Evolutionary conservation across 345 rosid genomes (phyloP).

Genomic region (Clarkia xantiana): DNA sequence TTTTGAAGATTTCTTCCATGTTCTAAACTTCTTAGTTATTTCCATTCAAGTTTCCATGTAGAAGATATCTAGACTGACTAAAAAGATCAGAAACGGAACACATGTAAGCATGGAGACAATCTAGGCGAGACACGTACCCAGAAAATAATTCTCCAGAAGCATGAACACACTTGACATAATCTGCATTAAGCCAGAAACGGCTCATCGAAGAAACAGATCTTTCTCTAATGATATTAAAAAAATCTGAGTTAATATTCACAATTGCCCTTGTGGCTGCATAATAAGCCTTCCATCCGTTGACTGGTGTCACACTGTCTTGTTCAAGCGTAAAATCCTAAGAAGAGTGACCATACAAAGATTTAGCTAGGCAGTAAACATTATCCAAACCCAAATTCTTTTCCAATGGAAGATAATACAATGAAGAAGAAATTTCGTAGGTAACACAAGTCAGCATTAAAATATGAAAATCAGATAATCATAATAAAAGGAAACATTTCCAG

Average conservation of each 20-base stretch:
- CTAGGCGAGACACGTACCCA: constrained; percentile 42
- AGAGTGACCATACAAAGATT: background rate
- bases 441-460: too few species aligned
- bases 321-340: constrained; percentile 82
- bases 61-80: background rate
- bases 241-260: constrained; percentile 63
- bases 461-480: too few species aligned
- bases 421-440: too few species aligned
- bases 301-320: constrained; percentile 70
- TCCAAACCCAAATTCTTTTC: background rate
- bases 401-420: too few species aligned
- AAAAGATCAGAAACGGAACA: background rate
- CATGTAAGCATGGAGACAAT: background rate
- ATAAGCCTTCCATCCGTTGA: constrained; percentile 92
- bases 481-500: background rate
- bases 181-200: constrained; percentile 71
- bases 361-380: background rate
- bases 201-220: constrained; percentile 67
- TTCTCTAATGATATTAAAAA: constrained; percentile 71
- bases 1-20: too few species aligned
- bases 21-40: too few species aligned
- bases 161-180: constrained; percentile 89
- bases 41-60: too few species aligned
- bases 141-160: constrained; percentile 72
- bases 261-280: constrained; percentile 91